Evolutionary conservation across 2,329 filamentous ascomycete species (phyloP).

Genomic region (Fusarium chuoi): DNA sequence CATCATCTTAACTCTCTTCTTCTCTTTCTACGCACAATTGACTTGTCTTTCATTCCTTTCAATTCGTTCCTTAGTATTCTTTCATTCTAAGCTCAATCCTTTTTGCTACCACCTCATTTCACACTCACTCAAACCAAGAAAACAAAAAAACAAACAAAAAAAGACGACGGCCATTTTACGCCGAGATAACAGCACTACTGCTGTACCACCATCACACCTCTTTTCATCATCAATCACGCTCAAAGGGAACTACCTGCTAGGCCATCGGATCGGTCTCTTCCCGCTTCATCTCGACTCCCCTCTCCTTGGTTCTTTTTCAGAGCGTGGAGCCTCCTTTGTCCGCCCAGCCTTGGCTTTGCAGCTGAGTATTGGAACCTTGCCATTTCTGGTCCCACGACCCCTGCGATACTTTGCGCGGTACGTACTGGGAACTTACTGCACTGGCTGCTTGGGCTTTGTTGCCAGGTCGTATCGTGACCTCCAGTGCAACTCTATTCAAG

Average conservation of each 20-base stretch:
- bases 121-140: not conserved
- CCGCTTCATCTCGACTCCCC: constrained; percentile 21
- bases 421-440: constrained; percentile 1
- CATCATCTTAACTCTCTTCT: constrained; percentile 4
- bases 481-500: constrained; percentile 20
- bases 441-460: not conserved
- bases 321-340: constrained; percentile 34
- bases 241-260: not conserved
- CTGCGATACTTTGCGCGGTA: constrained; percentile 18
- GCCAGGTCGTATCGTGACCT: constrained; percentile 22
- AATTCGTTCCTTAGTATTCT: constrained; percentile 11
- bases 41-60: constrained; percentile 36
- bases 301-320: constrained; percentile 17
- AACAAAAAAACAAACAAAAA: not conserved
- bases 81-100: constrained; percentile 5
- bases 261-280: constrained; percentile 22
- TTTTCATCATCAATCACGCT: constrained; percentile 1
- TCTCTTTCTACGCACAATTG: constrained; percentile 21
- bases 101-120: constrained; percentile 7
- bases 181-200: constrained; percentile 12
- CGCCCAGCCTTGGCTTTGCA: constrained; percentile 32
- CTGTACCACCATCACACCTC: constrained; percentile 10
- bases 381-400: constrained; percentile 26
- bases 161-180: constrained; percentile 10
- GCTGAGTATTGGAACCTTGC: constrained; percentile 23